Percentiles rank a stretch among this genome's conserved stretches.
These are phyloP conservation scores for Saccharomycopsis amapae DNA, from an alignment of 805 yeast genomes.

Conservation along the genomic window DNA sequence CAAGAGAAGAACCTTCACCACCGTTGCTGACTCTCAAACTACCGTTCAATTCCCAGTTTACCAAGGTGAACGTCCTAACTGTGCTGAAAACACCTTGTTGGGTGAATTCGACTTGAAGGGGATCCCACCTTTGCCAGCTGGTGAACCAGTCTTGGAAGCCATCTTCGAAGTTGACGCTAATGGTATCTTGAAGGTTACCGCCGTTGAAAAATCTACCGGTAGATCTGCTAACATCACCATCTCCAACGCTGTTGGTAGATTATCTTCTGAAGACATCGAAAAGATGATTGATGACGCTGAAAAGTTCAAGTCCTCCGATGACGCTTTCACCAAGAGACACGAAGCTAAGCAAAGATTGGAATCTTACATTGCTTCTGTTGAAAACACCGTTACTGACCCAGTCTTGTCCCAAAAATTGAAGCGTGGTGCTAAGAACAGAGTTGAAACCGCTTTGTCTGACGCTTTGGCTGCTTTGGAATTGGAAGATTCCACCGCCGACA, in stretches of 20 bases:
- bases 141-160: conserved; percentile 98
- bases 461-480: conserved; percentile 97
- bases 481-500: conserved; percentile 95
- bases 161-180: conserved; percentile 98
- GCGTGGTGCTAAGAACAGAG: conserved; percentile 95
- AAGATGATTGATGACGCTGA: conserved; percentile 99
- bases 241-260: conserved; percentile 98
- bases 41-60: conserved; percentile 98
- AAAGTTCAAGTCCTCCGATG: conserved; percentile 97
- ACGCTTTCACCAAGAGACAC: conserved; percentile 98
- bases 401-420: conserved; percentile 94
- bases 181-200: conserved; percentile 99
- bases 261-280: conserved; percentile 92
- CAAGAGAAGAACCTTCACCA: conserved; percentile 98
- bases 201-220: conserved; percentile 98
- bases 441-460: conserved; percentile 95
- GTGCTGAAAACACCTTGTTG: conserved; percentile 92
- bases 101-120: conserved; percentile 99
- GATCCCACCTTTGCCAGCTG: conserved; percentile 97
- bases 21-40: conserved; percentile 98
- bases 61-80: conserved; percentile 99
- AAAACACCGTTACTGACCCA: conserved; percentile 96
- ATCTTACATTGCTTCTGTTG: conserved; percentile 94
- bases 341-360: conserved; percentile 99
- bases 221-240: conserved; percentile 97